Conservation (phyloP, 306 rosid species). For the Mucuna pruriens region DNA sequence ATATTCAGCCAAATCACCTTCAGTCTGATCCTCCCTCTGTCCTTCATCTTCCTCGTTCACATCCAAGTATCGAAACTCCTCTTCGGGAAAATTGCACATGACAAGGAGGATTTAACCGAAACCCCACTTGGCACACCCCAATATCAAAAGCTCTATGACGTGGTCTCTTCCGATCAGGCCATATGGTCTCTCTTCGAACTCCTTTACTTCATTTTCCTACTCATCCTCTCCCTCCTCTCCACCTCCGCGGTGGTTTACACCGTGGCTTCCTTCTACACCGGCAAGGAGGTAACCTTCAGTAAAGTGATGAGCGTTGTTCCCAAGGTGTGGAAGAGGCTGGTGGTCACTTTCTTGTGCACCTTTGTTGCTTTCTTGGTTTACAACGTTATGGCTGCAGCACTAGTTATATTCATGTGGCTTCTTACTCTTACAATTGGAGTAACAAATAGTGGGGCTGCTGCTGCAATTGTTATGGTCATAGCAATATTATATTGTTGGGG, state of each 20-base stretch:
- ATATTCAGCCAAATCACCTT: conserved; percentile 54
- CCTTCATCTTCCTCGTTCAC: conserved; percentile 48
- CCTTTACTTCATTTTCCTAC: conserved; percentile 29
- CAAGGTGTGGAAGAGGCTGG: conserved; percentile 55
- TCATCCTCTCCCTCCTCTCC: conserved; percentile 50
- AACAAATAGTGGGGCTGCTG: accelerated
- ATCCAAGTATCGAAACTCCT: conserved; percentile 39
- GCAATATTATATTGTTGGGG: conserved; percentile 31
- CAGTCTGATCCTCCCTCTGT: conserved; percentile 53
- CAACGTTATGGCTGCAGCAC: neutral
- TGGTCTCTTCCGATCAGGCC: conserved; percentile 35
- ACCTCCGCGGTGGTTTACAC: conserved; percentile 60
- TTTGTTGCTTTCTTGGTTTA: conserved; percentile 39
- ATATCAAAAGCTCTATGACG: conserved; percentile 15
- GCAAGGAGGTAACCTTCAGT: conserved; percentile 41
- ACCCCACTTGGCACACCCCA: neutral
- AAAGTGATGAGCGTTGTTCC: conserved; percentile 56
- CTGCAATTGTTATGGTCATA: neutral
- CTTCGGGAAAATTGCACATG: neutral
- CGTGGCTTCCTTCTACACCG: conserved; percentile 49
- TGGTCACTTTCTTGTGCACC: conserved; percentile 56
- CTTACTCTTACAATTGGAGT: neutral
- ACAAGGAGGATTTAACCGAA: neutral
- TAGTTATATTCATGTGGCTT: neutral
- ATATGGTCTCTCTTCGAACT: conserved; percentile 40